phyloP scores from a whole-genome alignment of 2,329 filamentous ascomycete genomes.

The Aspergillus luchuensis region DNA sequence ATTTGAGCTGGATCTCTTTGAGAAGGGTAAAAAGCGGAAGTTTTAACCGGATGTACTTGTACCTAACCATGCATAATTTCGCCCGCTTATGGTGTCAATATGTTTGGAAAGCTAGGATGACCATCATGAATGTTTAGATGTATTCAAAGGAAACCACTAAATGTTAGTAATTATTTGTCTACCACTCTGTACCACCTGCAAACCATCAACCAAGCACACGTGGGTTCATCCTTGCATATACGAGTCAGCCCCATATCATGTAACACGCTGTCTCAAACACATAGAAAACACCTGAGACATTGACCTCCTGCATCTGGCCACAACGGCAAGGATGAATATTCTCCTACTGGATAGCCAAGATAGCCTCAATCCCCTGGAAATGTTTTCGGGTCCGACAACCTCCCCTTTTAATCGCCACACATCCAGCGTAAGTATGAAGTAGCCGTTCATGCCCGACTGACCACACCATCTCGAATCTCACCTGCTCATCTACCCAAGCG shows the following conservation, averaged over 20 bases:
- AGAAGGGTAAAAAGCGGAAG: conserved; percentile 1
- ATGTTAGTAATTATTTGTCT: no score
- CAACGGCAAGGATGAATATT: neutral
- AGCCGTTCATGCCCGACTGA: no score
- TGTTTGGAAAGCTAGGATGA: no score
- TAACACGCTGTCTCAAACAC: neutral
- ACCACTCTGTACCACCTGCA: neutral
- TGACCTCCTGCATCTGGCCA: neutral
- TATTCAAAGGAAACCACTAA: no score
- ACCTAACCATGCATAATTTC: no score
- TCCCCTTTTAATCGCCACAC: neutral
- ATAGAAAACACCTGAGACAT: neutral
- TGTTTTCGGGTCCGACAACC: no score
- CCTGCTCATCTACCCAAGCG: no score
- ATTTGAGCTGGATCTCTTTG: conserved; percentile 18
- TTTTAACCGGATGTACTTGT: neutral
- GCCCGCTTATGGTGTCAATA: no score
- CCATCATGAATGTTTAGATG: no score
- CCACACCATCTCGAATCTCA: no score
- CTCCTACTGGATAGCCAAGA: neutral
- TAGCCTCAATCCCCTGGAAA: no score
- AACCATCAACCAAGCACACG: neutral
- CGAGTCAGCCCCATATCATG: neutral
- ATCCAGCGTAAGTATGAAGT: no score
- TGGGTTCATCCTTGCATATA: neutral